Evolutionary conservation across 2,329 filamentous ascomycete species (phyloP), one percentile per base, ranked within the genome.

Genomic region (Penicillium sp.): DNA sequence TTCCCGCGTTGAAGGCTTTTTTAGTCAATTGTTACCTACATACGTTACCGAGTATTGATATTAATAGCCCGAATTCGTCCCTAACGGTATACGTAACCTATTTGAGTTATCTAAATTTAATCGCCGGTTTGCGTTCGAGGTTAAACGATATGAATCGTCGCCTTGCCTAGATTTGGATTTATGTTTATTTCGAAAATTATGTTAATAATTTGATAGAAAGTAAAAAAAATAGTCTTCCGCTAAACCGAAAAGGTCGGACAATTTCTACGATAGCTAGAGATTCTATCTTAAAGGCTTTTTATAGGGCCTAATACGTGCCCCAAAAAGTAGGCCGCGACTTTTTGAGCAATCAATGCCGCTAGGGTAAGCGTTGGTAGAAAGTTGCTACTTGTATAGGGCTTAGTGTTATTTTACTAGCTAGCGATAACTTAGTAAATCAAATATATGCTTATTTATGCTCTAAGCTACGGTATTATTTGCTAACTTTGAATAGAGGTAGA

Each of bases 361-460:
- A 15, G 49, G 49, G 49, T n/a, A 44, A 47, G 39, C 40, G 44
- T 51, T 51, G 27, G 44, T 51, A 20, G 44, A 51, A 41, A 47
- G 40, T 51, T 42, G 40, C 44, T 47, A 44, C 32, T 47, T 51
- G 28, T n/a, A 42, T 51, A 3, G 44, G 49, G 25, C 44, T 51
- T 39, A n/a, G 49, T 28, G 44, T 51, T 6, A 9, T 51, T 35
- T 47, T 51, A 18, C 35, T 51, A 27, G 33, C 48, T 3, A 46
- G 15, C 41, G 27, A 47, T 18, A 27, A 40, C 27, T 24, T 47
- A 8, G 41, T 8, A 47, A 47, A 41, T 39, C 35, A 46, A 45
- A 45, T 50, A 23, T 50, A 46, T 50, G 33, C 33, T 38, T 12
- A 49, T 41, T 44, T 8, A 45, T 25, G 38, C 47, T 32, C 3